Evolutionary conservation across 169 alveolate genomes (phyloP), one percentile per base, ranked within the genome.

Genomic region (Eimeria tenella): DNA sequence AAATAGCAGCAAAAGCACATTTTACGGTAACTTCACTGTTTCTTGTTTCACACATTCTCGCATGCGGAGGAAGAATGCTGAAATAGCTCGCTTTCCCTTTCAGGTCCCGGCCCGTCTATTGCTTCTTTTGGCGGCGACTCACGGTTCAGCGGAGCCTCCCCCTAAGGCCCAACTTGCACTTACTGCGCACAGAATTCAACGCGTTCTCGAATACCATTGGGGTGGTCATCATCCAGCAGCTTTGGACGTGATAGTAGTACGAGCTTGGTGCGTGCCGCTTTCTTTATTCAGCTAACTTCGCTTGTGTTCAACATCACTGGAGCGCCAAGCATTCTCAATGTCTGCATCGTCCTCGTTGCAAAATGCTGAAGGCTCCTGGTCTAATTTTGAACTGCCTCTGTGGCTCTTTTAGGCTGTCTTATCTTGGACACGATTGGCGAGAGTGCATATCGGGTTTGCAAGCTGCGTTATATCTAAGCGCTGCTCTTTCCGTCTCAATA

Each of bases 101-200:
- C 56, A 90, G 94, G 86, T 73, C 8, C 94, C 86, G 70, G 79
- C 74, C 0, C 88, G 94, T 4, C 82, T 90, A 23, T 0, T 90
- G 83, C 68, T 74, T 23, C 86, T 74, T 49, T 70, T 90, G 55
- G 74, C 74, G 17, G 94, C 75, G 2, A 31, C 86, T 65, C 94
- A 90, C 13, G 94, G 94, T 62, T 52, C 89, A n/a, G 79, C 23
- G 49, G 25, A 73, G 94, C 94, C 94, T 17, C 82, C 90, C 42
- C 84, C 94, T 25, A 90, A 58, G 53, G 71, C 94, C 4, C 94
- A 65, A 31, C 82, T 90, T 19, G 83, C 77, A 31, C 79, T 77
- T 42, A 58, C 63, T 23, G 49, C 74, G 15, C 55, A 58, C 71
- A 53, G 89, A 50, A 52, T 60, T 58, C 81, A 68, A 55, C 94